Percentiles rank a stretch among this genome's conserved stretches.
These are phyloP conservation scores for Colletotrichum spaethianum DNA, from an alignment of 2,329 filamentous ascomycete genomes.

Conservation along the genomic window DNA sequence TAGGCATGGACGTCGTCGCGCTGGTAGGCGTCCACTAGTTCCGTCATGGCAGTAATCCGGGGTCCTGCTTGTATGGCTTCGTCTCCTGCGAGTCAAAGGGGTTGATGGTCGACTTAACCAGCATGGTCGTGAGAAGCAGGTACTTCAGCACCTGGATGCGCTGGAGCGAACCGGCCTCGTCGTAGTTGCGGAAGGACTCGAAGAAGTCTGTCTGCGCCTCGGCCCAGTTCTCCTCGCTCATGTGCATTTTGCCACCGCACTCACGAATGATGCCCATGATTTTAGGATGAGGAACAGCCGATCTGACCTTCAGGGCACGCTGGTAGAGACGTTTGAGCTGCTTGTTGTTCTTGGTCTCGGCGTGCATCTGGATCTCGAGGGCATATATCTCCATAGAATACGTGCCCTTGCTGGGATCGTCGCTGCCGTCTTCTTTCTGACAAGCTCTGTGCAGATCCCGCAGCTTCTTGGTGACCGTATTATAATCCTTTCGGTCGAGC, in stretches of 20 bases:
- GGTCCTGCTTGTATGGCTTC: constrained; percentile 97
- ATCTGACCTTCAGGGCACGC: constrained; percentile 90
- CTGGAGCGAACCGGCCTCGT: constrained; percentile 96
- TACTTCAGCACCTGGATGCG: constrained; percentile 98
- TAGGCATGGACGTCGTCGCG: constrained; percentile 94
- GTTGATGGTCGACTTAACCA: constrained; percentile 99
- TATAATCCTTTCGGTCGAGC: constrained; percentile 92
- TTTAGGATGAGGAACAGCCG: constrained; percentile 97
- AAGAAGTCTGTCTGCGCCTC: constrained; percentile 98
- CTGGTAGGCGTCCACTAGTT: constrained; percentile 96
- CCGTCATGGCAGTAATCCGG: constrained; percentile 97
- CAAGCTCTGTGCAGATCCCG: constrained; percentile 91
- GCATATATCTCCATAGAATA: constrained; percentile 97
- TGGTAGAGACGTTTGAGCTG: constrained; percentile 94
- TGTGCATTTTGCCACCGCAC: constrained; percentile 99
- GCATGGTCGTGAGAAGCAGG: constrained; percentile 94
- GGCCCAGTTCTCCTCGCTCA: constrained; percentile 99
- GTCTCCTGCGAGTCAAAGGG: constrained; percentile 99
- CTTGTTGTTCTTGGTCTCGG: constrained; percentile 97
- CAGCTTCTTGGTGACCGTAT: constrained; percentile 84
- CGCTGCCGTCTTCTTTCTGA: constrained; percentile 86
- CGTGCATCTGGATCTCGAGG: constrained; percentile 98
- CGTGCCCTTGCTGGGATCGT: constrained; percentile 95
- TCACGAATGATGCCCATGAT: constrained; percentile 99
- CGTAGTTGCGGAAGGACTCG: constrained; percentile 98